Conservation (phyloP, 2,329 filamentous ascomycete species). For the Acrocalymma vagum region DNA sequence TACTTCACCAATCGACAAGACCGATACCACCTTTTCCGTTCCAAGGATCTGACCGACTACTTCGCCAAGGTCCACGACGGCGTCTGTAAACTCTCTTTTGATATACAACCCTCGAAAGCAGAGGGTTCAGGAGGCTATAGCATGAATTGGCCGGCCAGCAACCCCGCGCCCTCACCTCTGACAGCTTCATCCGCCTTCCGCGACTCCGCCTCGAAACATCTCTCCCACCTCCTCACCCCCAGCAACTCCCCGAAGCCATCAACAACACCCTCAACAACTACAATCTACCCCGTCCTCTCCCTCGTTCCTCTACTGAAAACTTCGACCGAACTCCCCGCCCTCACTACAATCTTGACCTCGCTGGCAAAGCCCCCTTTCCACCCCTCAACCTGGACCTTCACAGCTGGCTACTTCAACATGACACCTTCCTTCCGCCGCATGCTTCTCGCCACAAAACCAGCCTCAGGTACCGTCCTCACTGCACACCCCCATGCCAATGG, state of each 20-base stretch:
- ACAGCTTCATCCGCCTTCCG: constrained; percentile 75
- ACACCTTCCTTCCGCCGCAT: constrained; percentile 83
- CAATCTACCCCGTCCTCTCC: constrained; percentile 86
- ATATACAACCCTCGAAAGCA: constrained; percentile 70
- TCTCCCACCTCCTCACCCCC: constrained; percentile 73
- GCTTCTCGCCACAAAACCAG: constrained; percentile 75
- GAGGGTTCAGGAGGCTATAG: constrained; percentile 59
- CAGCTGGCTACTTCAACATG: constrained; percentile 98
- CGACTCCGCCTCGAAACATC: constrained; percentile 69
- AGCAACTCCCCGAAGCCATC: constrained; percentile 39
- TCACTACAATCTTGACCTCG: constrained; percentile 78
- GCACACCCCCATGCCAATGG: constrained; percentile 94
- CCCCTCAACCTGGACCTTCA: constrained; percentile 90
- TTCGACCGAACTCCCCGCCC: constrained; percentile 87
- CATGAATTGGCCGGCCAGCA: constrained; percentile 77
- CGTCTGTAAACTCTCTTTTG: constrained; percentile 82
- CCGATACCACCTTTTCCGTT: constrained; percentile 90
- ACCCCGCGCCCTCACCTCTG: constrained; percentile 79
- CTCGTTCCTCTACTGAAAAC: constrained; percentile 86
- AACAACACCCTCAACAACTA: constrained; percentile 50
- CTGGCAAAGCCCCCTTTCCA: constrained; percentile 71
- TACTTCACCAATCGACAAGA: constrained; percentile 98
- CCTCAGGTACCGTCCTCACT: constrained; percentile 83
- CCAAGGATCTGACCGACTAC: constrained; percentile 80
- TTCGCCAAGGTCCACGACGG: constrained; percentile 80